These are phyloP conservation scores for Microbotryum violaceum DNA, from an alignment of 1,284 basidiomycete genomes.

Conservation along the genomic window DNA sequence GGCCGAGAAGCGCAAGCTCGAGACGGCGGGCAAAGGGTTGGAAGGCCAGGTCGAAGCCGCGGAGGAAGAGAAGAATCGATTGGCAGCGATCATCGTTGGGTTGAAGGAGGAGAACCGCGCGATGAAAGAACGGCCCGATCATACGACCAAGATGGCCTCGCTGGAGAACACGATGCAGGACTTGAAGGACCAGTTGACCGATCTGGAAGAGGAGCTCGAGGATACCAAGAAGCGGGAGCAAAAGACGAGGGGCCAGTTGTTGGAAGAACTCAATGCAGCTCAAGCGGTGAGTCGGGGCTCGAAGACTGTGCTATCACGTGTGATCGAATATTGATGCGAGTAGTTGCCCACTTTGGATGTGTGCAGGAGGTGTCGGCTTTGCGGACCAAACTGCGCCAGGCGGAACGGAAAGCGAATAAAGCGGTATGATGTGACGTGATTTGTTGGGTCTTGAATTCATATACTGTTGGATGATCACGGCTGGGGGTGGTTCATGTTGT, in stretches of 20 bases:
- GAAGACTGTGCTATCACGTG: no score
- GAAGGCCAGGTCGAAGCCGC: slow-evolving; percentile 16
- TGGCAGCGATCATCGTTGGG: slow-evolving; percentile 1
- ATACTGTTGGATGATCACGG: no score
- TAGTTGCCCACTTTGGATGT: background rate
- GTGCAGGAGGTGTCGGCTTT: slow-evolving; percentile 15
- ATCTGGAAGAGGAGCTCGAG: slow-evolving; percentile 32
- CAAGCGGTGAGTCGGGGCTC: no score
- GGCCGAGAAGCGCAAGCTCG: slow-evolving; percentile 21
- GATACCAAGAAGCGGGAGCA: slow-evolving; percentile 30
- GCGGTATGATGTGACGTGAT: background rate
- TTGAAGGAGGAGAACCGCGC: background rate
- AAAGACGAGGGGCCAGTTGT: slow-evolving; percentile 20
- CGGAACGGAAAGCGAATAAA: slow-evolving; percentile 13
- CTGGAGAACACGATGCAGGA: slow-evolving; percentile 22
- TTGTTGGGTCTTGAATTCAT: no score
- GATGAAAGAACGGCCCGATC: background rate
- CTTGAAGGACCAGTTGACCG: slow-evolving; percentile 25
- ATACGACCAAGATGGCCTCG: background rate
- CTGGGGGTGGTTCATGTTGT: no score
- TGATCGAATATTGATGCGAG: no score
- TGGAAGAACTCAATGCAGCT: slow-evolving; percentile 20
- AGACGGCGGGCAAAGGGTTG: slow-evolving; percentile 4
- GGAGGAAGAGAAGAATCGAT: slow-evolving; percentile 4
- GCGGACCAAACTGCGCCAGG: slow-evolving; percentile 23